Percentiles rank a stretch among this genome's conserved stretches.
Evolutionary conservation across 306 rosid species (phyloP).

Genomic region (Dicorynia guianensis): DNA sequence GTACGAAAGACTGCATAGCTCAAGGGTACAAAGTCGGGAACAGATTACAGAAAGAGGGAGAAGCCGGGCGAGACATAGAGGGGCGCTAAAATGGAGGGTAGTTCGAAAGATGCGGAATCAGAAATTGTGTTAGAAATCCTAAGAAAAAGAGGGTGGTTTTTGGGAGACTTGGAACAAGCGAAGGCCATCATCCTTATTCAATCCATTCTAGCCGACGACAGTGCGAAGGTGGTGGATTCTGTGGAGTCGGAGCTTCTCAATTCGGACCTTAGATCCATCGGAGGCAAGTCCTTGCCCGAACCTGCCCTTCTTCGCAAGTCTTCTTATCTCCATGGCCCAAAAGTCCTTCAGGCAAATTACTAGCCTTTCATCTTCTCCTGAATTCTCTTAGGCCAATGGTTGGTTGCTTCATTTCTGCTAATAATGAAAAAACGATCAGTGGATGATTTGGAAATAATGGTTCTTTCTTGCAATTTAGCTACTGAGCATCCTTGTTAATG

Average conservation of each 20-base stretch:
- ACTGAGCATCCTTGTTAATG: not conserved
- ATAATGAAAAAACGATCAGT: not conserved
- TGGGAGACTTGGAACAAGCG: conserved; percentile 57
- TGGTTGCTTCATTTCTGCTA: not conserved
- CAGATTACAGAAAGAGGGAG: too few relatives aligned
- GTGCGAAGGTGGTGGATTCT: conserved; percentile 41
- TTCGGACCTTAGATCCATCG: conserved; percentile 68
- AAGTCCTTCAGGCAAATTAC: conserved; percentile 72
- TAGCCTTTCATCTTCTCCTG: not conserved
- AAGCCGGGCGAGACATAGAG: too few relatives aligned
- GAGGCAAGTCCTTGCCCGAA: conserved; percentile 75
- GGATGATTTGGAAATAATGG: not conserved
- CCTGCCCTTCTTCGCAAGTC: conserved; percentile 59
- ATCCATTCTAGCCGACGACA: conserved; percentile 62
- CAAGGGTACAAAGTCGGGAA: too few relatives aligned
- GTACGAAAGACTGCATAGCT: too few relatives aligned
- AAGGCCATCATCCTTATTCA: conserved; percentile 59
- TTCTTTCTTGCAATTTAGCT: not conserved
- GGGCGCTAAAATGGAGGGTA: not conserved
- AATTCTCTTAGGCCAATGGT: not conserved
- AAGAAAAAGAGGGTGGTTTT: conserved; percentile 69
- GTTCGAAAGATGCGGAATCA: not conserved
- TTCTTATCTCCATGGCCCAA: conserved; percentile 70
- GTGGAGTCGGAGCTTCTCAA: conserved; percentile 78
- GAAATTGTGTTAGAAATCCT: conserved; percentile 29